phyloP scores from a whole-genome alignment of 768 basidiomycete genomes.

The Cyathus striatus region DNA sequence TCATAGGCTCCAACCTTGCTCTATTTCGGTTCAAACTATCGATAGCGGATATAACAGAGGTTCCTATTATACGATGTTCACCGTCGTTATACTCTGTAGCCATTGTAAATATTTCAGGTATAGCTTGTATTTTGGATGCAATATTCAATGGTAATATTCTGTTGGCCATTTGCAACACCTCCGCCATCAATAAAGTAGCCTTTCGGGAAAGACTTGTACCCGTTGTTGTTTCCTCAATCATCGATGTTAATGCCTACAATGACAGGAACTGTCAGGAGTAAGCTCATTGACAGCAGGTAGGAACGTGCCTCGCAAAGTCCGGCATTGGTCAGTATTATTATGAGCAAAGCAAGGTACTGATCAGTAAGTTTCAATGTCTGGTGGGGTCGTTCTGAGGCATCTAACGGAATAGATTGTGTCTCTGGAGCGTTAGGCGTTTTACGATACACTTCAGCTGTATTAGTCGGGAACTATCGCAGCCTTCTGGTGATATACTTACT shows the following conservation, averaged over 20 bases:
- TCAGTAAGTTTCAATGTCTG: conserved; percentile 79
- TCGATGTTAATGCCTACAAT: conserved; percentile 70
- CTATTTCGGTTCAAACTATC: conserved; percentile 93
- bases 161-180: conserved; percentile 85
- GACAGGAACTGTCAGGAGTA: conserved; percentile 3
- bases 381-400: conserved; percentile 39
- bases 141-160: conserved; percentile 75
- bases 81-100: conserved; percentile 79
- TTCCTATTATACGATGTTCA: conserved; percentile 77
- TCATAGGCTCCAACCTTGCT: conserved; percentile 56
- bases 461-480: too few relatives aligned
- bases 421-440: conserved; percentile 41
- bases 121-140: conserved; percentile 79
- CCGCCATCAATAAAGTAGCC: conserved; percentile 87
- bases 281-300: neutral
- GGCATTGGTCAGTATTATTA: conserved; percentile 80
- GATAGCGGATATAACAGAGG: conserved; percentile 79
- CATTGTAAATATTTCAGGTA: conserved; percentile 81
- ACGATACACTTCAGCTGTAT: conserved; percentile 53
- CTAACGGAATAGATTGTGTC: conserved; percentile 19
- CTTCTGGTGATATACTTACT: too few relatives aligned
- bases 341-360: conserved; percentile 84
- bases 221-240: conserved; percentile 77
- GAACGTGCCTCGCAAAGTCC: conserved; percentile 79
- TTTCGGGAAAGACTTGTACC: conserved; percentile 79